A percentile compares a stretch with the other conserved stretches of the same genome.
Evolutionary conservation across 1,139 yeast species (phyloP).

Genomic region (Kodamaea anthophila): DNA sequence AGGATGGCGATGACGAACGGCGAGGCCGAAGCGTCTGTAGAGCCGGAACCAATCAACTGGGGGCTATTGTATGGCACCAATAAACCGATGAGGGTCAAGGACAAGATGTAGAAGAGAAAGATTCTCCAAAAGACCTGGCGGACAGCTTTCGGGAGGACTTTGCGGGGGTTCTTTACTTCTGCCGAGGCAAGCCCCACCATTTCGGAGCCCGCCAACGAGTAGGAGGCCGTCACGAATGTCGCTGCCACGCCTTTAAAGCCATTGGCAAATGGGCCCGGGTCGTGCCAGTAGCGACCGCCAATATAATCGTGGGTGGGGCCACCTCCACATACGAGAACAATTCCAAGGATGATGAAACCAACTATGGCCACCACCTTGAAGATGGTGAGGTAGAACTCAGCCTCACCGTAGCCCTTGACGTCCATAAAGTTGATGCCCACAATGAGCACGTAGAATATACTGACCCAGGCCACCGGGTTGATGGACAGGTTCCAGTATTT

Average conservation of each 20-base stretch:
- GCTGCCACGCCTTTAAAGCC: slow-evolving; percentile 76
- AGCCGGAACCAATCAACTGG: slow-evolving; percentile 21
- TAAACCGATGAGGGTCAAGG: slow-evolving; percentile 34
- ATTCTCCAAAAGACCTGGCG: slow-evolving; percentile 42
- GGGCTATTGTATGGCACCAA: slow-evolving; percentile 30
- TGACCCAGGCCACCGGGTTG: slow-evolving; percentile 41
- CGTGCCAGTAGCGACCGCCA: slow-evolving; percentile 45
- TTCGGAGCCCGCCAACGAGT: slow-evolving; percentile 81
- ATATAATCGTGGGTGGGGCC: slow-evolving; percentile 48
- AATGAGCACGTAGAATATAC: slow-evolving; percentile 33
- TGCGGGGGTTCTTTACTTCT: slow-evolving; percentile 64
- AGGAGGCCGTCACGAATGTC: slow-evolving; percentile 83
- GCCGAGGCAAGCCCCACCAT: slow-evolving; percentile 82
- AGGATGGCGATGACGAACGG: slow-evolving; percentile 42
- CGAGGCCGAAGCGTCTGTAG: slow-evolving; percentile 28
- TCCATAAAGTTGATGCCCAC: slow-evolving; percentile 37
- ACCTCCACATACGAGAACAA: slow-evolving; percentile 38
- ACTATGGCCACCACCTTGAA: slow-evolving; percentile 39
- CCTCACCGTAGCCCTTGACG: slow-evolving; percentile 44
- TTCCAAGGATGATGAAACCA: slow-evolving; percentile 37
- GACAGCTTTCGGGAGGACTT: slow-evolving; percentile 35
- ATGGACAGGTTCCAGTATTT: slow-evolving; percentile 33
- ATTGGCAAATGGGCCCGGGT: slow-evolving; percentile 45
- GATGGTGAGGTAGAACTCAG: slow-evolving; percentile 35
- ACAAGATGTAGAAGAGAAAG: slow-evolving; percentile 33